These are phyloP conservation scores for Pyrus hybrid DNA, from an alignment of 331 rosid species.

Conservation along the genomic window DNA sequence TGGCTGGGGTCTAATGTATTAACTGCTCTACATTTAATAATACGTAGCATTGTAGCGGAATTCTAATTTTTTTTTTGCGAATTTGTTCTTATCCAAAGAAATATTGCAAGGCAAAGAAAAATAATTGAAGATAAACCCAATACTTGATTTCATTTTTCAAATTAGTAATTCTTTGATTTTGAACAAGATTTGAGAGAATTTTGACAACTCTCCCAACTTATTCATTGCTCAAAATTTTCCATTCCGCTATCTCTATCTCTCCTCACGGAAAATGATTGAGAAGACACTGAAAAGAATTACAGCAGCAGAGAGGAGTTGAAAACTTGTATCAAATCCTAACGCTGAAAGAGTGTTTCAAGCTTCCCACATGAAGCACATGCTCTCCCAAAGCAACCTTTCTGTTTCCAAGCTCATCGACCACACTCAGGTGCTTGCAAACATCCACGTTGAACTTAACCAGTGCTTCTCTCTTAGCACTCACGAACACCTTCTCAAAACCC, in stretches of 20 bases:
- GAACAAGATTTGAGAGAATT: conserved; percentile 13
- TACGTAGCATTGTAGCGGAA: too few species aligned
- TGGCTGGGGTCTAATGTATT: neutral
- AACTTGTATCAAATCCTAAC: conserved; percentile 60
- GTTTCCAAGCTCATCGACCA: conserved; percentile 81
- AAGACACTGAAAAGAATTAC: conserved; percentile 4
- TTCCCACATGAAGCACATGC: conserved; percentile 78
- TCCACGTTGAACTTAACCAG: conserved; percentile 63
- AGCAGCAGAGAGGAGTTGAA: conserved; percentile 23
- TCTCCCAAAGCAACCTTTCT: conserved; percentile 75
- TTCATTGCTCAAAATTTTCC: conserved; percentile 12
- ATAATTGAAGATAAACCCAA: neutral
- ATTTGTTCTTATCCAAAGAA: neutral
- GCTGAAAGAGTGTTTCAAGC: conserved; percentile 54
- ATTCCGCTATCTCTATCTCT: neutral
- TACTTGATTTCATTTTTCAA: neutral
- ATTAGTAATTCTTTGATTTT: neutral
- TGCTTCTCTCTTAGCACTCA: conserved; percentile 37
- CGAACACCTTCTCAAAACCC: conserved; percentile 63
- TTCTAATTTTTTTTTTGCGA: too few species aligned
- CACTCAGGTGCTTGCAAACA: conserved; percentile 83
- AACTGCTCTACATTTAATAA: too few species aligned
- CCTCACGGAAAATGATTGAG: neutral
- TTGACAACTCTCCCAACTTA: conserved; percentile 17
- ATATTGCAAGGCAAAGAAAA: neutral